Conservation (phyloP, 495 filamentous ascomycete species). For the Penicillium longicatenatum region DNA sequence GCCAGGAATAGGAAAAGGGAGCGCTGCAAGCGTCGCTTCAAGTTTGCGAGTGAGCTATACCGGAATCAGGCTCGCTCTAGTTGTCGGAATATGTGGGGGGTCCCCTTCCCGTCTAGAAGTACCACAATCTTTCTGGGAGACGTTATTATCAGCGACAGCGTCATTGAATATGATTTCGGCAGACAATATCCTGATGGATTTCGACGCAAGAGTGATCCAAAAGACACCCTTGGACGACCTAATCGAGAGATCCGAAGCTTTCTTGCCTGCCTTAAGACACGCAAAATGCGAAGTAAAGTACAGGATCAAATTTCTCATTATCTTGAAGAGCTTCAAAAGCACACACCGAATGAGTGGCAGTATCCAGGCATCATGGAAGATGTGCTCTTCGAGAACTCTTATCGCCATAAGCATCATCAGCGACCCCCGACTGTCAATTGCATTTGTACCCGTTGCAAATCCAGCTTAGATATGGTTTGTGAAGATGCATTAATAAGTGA, state of each 20-base stretch:
- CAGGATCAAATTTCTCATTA: too few species aligned
- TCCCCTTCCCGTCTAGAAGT: background rate
- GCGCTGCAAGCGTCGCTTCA: background rate
- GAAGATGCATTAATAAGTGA: too few species aligned
- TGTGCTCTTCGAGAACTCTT: too few species aligned
- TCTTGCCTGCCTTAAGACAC: background rate
- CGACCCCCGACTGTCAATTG: too few species aligned
- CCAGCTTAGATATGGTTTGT: too few species aligned
- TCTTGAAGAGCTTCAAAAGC: too few species aligned
- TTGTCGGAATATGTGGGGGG: slow-evolving; percentile 3
- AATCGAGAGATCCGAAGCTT: background rate
- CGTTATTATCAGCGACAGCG: background rate
- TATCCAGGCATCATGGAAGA: too few species aligned
- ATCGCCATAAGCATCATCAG: too few species aligned
- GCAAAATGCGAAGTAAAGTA: too few species aligned
- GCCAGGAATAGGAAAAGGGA: background rate
- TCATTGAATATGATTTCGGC: slow-evolving; percentile 1
- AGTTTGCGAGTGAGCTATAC: background rate
- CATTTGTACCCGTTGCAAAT: too few species aligned
- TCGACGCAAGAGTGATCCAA: background rate
- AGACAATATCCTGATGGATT: background rate
- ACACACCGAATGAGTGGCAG: too few species aligned
- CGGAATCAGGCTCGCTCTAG: background rate
- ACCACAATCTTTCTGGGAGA: background rate
- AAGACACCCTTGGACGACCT: background rate